A percentile compares a stretch with the other conserved stretches of the same genome.
Conservation (phyloP, 2,329 filamentous ascomycete species). For the Ceratocystis variospora region DNA sequence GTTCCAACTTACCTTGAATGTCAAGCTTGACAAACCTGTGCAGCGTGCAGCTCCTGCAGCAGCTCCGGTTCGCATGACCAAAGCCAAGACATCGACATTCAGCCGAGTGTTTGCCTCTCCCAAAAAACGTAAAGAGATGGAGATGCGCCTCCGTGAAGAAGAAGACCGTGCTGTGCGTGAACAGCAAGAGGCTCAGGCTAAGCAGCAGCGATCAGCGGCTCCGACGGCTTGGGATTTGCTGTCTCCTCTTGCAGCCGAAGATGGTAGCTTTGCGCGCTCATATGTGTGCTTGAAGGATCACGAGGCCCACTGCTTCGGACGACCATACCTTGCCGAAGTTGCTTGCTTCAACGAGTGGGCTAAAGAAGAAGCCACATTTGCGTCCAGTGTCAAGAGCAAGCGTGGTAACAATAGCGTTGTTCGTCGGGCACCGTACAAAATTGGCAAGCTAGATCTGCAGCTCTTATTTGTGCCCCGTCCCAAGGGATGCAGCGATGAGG, state of each 20-base stretch:
- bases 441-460: constrained; percentile 88
- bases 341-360: constrained; percentile 99
- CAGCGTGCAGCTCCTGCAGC: constrained; percentile 40
- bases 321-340: constrained; percentile 75
- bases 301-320: constrained; percentile 74
- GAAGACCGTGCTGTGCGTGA: constrained; percentile 56
- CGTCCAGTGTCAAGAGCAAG: constrained; percentile 91
- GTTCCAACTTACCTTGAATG: constrained; percentile 93
- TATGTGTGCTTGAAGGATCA: constrained; percentile 93
- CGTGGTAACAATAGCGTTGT: constrained; percentile 56
- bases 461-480: constrained; percentile 89
- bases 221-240: constrained; percentile 75
- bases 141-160: constrained; percentile 70
- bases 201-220: constrained; percentile 47
- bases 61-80: constrained; percentile 38
- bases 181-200: constrained; percentile 49
- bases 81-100: constrained; percentile 74
- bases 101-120: constrained; percentile 86
- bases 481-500: constrained; percentile 72
- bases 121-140: constrained; percentile 91
- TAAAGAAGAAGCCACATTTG: constrained; percentile 62
- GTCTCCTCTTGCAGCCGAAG: constrained; percentile 71
- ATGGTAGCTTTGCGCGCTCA: constrained; percentile 86
- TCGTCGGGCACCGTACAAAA: constrained; percentile 84
- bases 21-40: constrained; percentile 75